phyloP scores from a whole-genome alignment of 2,329 filamentous ascomycete genomes.

The Dichotomopilus funicola region DNA sequence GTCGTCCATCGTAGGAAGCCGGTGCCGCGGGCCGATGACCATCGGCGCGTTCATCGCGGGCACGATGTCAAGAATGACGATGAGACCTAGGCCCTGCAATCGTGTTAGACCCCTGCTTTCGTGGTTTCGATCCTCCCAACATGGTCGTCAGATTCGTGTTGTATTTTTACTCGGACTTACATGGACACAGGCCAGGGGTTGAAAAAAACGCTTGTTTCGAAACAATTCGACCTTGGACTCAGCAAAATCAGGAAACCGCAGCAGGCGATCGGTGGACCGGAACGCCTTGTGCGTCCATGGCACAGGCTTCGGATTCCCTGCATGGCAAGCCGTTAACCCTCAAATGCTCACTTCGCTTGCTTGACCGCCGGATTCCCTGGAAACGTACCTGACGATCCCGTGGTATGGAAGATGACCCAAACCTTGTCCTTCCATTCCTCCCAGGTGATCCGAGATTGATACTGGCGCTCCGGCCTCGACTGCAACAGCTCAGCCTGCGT shows the following conservation, averaged over 20 bases:
- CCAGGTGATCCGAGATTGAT: background rate
- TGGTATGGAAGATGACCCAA: background rate
- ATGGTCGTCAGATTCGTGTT: background rate
- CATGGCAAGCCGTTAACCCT: too few relatives aligned
- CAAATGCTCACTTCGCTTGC: too few relatives aligned
- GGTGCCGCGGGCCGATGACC: background rate
- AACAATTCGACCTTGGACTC: background rate
- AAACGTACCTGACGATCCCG: background rate
- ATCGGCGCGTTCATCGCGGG: background rate
- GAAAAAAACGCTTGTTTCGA: background rate
- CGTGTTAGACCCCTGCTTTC: too few relatives aligned
- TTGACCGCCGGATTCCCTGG: too few relatives aligned
- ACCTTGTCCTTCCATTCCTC: background rate
- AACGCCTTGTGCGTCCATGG: background rate
- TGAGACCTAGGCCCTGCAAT: background rate
- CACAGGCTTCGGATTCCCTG: background rate
- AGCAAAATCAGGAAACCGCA: background rate
- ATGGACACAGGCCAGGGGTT: background rate
- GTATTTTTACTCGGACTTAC: background rate
- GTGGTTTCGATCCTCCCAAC: too few relatives aligned
- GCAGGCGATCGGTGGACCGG: background rate
- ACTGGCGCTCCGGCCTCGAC: background rate
- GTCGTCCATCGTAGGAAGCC: background rate
- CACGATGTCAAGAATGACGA: background rate
- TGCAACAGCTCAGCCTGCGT: background rate